Percentiles rank a stretch among this genome's conserved stretches.
Conservation (phyloP, 2,329 filamentous ascomycete genomes). For the Epichloe glyceriae region DNA sequence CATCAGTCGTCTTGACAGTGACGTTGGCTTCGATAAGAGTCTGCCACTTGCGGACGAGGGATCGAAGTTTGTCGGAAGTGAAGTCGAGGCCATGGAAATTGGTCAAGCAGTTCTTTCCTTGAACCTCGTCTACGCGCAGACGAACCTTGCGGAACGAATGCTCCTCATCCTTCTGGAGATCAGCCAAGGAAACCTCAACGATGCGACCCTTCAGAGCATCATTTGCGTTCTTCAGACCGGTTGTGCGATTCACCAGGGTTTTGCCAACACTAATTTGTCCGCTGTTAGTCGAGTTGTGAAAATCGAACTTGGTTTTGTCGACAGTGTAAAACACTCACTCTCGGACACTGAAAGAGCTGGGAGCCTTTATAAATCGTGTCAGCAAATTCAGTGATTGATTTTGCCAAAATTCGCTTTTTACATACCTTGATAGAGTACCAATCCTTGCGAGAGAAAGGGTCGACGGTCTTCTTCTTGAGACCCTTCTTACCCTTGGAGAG, state of each 20-base stretch:
- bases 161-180: constrained; percentile 99
- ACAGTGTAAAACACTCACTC: constrained; percentile 54
- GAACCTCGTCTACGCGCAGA: constrained; percentile 95
- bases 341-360: constrained; percentile 88
- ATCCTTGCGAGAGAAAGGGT: constrained; percentile 98
- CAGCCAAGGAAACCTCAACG: constrained; percentile 96
- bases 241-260: constrained; percentile 98
- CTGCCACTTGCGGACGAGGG: constrained; percentile 99
- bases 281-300: constrained; percentile 1
- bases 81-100: constrained; percentile 99
- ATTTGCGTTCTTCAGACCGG: constrained; percentile 99
- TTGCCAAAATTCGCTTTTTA: background rate
- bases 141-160: constrained; percentile 99
- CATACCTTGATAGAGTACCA: constrained; percentile 94
- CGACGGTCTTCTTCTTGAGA: constrained; percentile 97
- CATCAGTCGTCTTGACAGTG: constrained; percentile 99
- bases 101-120: constrained; percentile 99
- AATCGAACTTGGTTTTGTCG: background rate
- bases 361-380: constrained; percentile 45
- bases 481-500: constrained; percentile 99
- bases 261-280: constrained; percentile 71
- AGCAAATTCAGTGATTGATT: background rate
- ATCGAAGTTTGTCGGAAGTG: constrained; percentile 99
- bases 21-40: constrained; percentile 98
- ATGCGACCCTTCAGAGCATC: constrained; percentile 97